Base-by-base conservation (phyloP, 352 stramenopile genomes). In the Phytophthora sp. region DNA sequence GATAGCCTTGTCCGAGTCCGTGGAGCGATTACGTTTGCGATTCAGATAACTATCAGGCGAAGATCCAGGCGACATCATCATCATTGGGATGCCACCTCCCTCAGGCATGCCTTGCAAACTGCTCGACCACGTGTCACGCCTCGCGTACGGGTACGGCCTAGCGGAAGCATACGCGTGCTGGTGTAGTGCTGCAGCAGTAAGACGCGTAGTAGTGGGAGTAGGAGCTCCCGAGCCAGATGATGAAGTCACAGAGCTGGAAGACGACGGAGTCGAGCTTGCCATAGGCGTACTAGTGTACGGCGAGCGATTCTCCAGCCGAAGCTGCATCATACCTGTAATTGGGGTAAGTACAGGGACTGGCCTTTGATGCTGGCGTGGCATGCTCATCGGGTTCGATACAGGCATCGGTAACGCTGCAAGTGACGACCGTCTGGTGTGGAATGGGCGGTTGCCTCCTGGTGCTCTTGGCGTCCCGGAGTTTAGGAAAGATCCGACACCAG, bases 311-410 rank as follows among this genome's bases (percentile, higher is more conserved):
- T 84, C 76, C 18, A 92, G 68, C 18, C 76, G 74, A 26, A 92
- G 69, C 51, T 88, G 76, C 80, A 90, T 92, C 80, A 92, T 89
- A 35, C 81, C 80, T 12, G 77, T 77, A 41, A 92, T 88, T 4
- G 82, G 82, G 7, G 82, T 92, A 21, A 84, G 77, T 35, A 85
- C 70, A 2, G 74, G 62, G 17, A 75, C 65, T 35, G 60, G 45
- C 45, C 67, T 42, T 11, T 69, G 39, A 2, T 63, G 49, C 5
- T 62, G 67, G 35, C 62, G 53, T 11, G 59, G 38, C 28, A 69
- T 28, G 24, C 7, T 61, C 30, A 76, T 48, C 17, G 57, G 37
- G 15, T 69, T 66, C 8, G 75, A 69, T 20, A 72, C 57, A 9
- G 78, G 78, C 74, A 85, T 80, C 0, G 76, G 76, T 17, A 87